Percentiles rank a stretch among this genome's conserved stretches.
Conservation (phyloP, 2,329 filamentous ascomycete species). For the Chrysoporthe austroafricana region DNA sequence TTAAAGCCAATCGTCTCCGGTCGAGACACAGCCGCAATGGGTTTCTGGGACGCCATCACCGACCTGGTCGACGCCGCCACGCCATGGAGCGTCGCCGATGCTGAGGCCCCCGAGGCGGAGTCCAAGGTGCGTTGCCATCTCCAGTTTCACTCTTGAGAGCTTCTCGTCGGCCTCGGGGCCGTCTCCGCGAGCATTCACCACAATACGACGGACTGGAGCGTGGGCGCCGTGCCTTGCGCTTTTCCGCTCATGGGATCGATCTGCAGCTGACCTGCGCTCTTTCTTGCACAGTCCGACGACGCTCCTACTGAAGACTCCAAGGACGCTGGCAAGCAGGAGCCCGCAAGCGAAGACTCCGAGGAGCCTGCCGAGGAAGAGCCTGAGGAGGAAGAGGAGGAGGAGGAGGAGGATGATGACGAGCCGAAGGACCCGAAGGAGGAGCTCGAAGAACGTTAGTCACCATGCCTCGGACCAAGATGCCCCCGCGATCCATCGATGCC, state of each 20-base stretch:
- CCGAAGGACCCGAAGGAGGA: slow-evolving; percentile 83
- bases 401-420: slow-evolving; percentile 84
- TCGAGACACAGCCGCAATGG: slow-evolving; percentile 57
- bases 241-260: no score
- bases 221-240: not conserved
- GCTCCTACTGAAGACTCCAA: slow-evolving; percentile 38
- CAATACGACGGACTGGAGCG: not conserved
- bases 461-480: not conserved
- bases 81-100: slow-evolving; percentile 68
- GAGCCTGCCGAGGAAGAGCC: slow-evolving; percentile 37
- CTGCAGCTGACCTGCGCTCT: slow-evolving; percentile 8
- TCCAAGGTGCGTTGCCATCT: slow-evolving; percentile 48
- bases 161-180: not conserved
- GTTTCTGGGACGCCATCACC: slow-evolving; percentile 67
- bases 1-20: slow-evolving; percentile 38
- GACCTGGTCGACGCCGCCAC: slow-evolving; percentile 67
- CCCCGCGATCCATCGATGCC: not conserved
- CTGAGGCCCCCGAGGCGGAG: slow-evolving; percentile 64
- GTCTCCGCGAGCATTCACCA: not conserved
- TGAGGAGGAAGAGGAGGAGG: slow-evolving; percentile 73
- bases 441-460: slow-evolving; percentile 84
- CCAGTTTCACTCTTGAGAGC: not conserved
- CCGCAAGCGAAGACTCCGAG: slow-evolving; percentile 54
- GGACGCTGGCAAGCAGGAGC: slow-evolving; percentile 37
- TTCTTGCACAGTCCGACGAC: slow-evolving; percentile 42